phyloP scores from a whole-genome alignment of 768 basidiomycete species.

The Leccinum barrowsii region DNA sequence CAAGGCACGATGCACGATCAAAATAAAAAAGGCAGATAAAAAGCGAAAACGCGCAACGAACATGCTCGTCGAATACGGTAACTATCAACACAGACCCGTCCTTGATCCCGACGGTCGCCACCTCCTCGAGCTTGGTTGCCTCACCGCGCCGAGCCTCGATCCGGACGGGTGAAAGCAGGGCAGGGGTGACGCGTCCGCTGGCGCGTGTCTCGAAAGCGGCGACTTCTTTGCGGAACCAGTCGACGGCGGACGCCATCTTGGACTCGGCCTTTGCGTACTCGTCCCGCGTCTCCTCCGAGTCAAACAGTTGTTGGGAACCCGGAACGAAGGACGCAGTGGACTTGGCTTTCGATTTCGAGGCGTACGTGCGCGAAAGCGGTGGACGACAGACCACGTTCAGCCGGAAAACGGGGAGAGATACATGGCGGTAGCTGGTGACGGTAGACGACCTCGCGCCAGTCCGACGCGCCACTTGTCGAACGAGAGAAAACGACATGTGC shows the following conservation, averaged over 20 bases:
- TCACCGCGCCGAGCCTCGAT: conserved; percentile 45
- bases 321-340: conserved; percentile 63
- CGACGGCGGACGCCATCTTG: conserved; percentile 62
- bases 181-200: conserved; percentile 72
- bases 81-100: conserved; percentile 73
- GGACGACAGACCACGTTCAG: background rate
- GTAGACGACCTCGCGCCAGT: background rate
- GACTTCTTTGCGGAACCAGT: conserved; percentile 76
- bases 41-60: conserved; percentile 34
- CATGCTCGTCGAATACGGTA: conserved; percentile 76
- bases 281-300: conserved; percentile 46
- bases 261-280: conserved; percentile 63
- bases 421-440: background rate
- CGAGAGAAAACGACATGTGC: conserved; percentile 10
- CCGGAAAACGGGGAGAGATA: background rate
- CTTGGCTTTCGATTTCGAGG: conserved; percentile 32
- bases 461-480: conserved; percentile 9
- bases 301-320: conserved; percentile 60
- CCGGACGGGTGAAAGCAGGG: conserved; percentile 63
- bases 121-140: conserved; percentile 53
- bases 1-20: background rate
- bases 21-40: conserved; percentile 3
- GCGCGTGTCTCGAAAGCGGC: conserved; percentile 69
- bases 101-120: conserved; percentile 78
- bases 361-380: conserved; percentile 20